A percentile compares a stretch with the other conserved stretches of the same genome.
phyloP scores from a whole-genome alignment of 768 basidiomycete genomes.

The Boletus barrowsii region DNA sequence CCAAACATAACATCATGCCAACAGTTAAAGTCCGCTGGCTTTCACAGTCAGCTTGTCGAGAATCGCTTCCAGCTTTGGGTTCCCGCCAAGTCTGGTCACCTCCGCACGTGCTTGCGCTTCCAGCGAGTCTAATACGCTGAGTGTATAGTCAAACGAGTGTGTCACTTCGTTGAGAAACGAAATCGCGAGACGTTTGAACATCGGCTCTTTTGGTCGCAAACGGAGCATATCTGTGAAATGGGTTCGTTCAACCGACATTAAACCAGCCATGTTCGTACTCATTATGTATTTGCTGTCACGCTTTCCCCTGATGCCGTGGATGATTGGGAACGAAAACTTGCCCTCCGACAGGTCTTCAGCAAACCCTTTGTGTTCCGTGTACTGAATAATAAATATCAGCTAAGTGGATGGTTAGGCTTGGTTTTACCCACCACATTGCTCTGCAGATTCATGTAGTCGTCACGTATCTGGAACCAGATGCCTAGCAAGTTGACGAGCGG shows the following conservation, averaged over 20 bases:
- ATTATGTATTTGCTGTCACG: slow-evolving; percentile 75
- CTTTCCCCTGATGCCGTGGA: slow-evolving; percentile 84
- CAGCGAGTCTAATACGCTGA: slow-evolving; percentile 61
- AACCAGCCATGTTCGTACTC: slow-evolving; percentile 53
- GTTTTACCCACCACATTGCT: slow-evolving; percentile 17
- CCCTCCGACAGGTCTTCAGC: slow-evolving; percentile 95
- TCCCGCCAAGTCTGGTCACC: slow-evolving; percentile 75
- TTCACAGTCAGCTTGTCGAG: slow-evolving; percentile 47
- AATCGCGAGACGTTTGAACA: slow-evolving; percentile 78
- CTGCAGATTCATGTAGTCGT: slow-evolving; percentile 46
- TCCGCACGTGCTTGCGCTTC: slow-evolving; percentile 68
- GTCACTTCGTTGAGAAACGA: slow-evolving; percentile 74
- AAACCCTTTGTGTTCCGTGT: slow-evolving; percentile 80
- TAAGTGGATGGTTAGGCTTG: neutral
- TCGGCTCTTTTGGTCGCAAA: slow-evolving; percentile 78
- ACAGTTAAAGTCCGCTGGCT: neutral
- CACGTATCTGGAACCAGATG: slow-evolving; percentile 57
- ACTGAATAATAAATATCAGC: slow-evolving; percentile 46
- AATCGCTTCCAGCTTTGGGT: slow-evolving; percentile 54
- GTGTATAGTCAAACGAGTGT: slow-evolving; percentile 84
- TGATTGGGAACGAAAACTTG: slow-evolving; percentile 95
- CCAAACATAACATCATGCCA: neutral
- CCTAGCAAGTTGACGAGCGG: slow-evolving; percentile 57
- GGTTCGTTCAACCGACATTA: neutral
- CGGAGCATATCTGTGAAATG: slow-evolving; percentile 74